Evolutionary conservation across 257 asterid species (phyloP), one percentile per base, ranked within the genome.

Genomic region (Catharanthus roseus): DNA sequence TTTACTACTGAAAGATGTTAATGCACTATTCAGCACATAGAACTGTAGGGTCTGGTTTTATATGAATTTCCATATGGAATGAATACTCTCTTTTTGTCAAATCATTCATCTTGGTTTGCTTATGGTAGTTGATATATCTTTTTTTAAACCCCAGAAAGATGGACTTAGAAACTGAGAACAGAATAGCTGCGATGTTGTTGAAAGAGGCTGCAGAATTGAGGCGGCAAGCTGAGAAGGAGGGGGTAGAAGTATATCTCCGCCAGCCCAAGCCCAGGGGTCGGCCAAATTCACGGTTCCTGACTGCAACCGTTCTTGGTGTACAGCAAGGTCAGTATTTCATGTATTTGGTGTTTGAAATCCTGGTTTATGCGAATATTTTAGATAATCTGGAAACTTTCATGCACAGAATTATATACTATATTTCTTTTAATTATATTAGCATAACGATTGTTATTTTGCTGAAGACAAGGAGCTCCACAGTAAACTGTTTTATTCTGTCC

Each of bases 191-290:
- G 49, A 82, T 91, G 80, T 92, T 95, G 39, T 56, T 89, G 81
- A 87, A 85, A 75, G 97, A 91, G 82, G 97, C 97, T 3, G 96
- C 90, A n/a, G 99, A 95, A 78, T 72, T 95, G 89, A 88, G 87
- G 56, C 88, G 88, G 23, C 89, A 85, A 80, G 96, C 97, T 74
- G 90, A 95, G 77, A 70, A 73, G 58, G 97, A 91, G 69, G 99
- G 99, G 58, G 91, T 87, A 28, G 93, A 84, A 68, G 89, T 89
- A 80, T 95, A 91, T 82, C 96, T 91, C 69, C 87, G 82, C 38
- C 82, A 79, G 54, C 90, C 96, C 66, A 87, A 90, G 21, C 84
- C 77, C 38, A 81, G 97, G 77, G 81, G 81, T 51, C 84, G 92
- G 78, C 99, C 97, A 6, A 91, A 95, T 85, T 91, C 96, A 23